These are phyloP conservation scores for Acanthamoeba lenticulata DNA, from an alignment of 208 protist species.

Conservation along the genomic window DNA sequence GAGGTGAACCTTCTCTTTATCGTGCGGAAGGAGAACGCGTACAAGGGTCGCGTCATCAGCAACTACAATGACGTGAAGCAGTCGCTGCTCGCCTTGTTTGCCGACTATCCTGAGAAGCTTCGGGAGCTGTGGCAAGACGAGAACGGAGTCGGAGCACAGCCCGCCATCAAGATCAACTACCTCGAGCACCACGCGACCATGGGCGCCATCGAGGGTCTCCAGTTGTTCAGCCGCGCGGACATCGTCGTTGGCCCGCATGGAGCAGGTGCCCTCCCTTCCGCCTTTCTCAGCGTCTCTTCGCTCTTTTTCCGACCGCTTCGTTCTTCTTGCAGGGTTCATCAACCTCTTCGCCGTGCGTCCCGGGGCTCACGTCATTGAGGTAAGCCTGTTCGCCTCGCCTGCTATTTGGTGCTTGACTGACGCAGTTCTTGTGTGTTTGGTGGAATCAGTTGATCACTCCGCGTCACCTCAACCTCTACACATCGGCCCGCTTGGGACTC, in stretches of 20 bases:
- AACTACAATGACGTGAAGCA: constrained; percentile 22
- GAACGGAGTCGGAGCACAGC: too few relatives aligned
- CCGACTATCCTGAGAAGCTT: background rate
- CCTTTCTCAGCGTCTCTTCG: background rate
- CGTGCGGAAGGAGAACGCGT: background rate
- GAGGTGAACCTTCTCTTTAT: background rate
- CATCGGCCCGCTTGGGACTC: background rate
- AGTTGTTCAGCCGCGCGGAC: background rate
- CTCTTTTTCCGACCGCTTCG: background rate
- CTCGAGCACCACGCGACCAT: background rate
- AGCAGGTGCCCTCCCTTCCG: background rate
- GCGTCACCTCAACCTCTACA: constrained; percentile 6
- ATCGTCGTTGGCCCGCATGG: constrained; percentile 58
- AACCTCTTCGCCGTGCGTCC: constrained; percentile 8
- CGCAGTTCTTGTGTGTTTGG: background rate
- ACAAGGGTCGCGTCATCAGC: background rate
- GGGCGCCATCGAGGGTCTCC: background rate
- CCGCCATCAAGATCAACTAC: background rate
- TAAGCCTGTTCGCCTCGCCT: background rate
- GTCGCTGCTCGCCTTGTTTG: background rate
- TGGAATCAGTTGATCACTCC: background rate
- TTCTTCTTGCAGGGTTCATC: constrained; percentile 2
- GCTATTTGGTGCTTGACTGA: background rate
- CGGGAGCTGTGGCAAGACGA: background rate
- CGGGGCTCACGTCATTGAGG: constrained; percentile 46